Evolutionary conservation across 2,329 filamentous ascomycete species (phyloP).

Genomic region (Chaetothyriales sp.): DNA sequence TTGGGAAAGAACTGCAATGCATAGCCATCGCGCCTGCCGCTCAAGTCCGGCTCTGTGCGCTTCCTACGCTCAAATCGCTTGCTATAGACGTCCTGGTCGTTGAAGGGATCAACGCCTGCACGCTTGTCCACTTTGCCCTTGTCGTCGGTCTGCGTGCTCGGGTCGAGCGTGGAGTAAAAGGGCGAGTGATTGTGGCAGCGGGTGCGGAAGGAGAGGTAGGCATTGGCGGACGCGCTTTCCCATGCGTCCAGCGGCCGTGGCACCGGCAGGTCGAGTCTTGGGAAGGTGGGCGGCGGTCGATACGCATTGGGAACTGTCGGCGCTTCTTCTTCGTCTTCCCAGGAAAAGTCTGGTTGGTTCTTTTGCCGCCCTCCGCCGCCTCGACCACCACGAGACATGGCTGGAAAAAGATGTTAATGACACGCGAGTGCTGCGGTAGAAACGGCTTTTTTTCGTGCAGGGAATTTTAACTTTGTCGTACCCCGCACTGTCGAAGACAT

Average conservation of each 20-base stretch:
- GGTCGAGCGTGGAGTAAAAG: constrained; percentile 42
- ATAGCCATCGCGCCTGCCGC: constrained; percentile 42
- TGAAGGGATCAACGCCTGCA: constrained; percentile 46
- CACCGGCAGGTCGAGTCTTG: constrained; percentile 10
- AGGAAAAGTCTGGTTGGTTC: constrained; percentile 26
- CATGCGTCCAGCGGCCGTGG: constrained; percentile 7
- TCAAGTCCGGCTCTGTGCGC: constrained; percentile 41
- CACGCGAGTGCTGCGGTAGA: no score
- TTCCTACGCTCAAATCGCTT: constrained; percentile 43
- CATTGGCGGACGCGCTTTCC: constrained; percentile 37
- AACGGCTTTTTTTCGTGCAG: no score
- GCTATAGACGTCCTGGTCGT: constrained; percentile 47
- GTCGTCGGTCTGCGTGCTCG: constrained; percentile 27
- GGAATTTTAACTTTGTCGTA: no score
- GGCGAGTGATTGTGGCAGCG: constrained; percentile 47
- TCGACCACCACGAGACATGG: constrained; percentile 21
- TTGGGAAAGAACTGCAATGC: constrained; percentile 46
- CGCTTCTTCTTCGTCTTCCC: constrained; percentile 29
- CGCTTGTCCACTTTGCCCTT: constrained; percentile 29
- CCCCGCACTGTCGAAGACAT: no score
- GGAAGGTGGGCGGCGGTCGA: constrained; percentile 13
- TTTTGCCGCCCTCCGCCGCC: constrained; percentile 24
- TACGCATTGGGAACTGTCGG: constrained; percentile 24
- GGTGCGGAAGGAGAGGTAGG: constrained; percentile 40
- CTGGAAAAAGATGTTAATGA: no score